Percentiles rank a stretch among this genome's conserved stretches.
Conservation (phyloP, 305 asterid species). For the Striga hermonthica region DNA sequence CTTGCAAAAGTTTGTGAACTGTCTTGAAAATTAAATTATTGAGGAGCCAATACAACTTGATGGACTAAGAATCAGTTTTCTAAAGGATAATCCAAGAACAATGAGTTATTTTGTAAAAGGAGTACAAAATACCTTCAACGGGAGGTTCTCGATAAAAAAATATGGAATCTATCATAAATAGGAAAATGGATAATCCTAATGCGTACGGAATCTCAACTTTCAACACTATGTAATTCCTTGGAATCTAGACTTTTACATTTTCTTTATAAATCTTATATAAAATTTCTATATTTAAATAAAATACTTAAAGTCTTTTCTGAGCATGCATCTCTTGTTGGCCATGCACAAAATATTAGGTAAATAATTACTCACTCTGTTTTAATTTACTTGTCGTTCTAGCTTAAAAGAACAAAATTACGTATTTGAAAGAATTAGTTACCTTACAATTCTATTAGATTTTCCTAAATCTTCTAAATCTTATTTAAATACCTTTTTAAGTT, state of each 20-base stretch:
- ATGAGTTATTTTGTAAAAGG: slow-evolving; percentile 12
- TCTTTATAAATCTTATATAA: neutral
- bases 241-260: slow-evolving; percentile 11
- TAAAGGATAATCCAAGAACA: slow-evolving; percentile 14
- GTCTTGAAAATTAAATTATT: slow-evolving; percentile 19
- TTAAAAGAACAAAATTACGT: no score
- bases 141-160: neutral
- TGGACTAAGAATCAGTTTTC: slow-evolving; percentile 20
- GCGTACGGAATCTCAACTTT: no score
- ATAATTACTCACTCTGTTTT: neutral
- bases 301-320: neutral
- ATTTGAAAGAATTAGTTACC: no score
- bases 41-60: slow-evolving; percentile 28
- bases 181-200: slow-evolving; percentile 7
- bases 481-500: no score
- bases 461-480: no score
- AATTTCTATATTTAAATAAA: neutral
- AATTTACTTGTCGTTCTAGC: no score
- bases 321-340: slow-evolving; percentile 1
- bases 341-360: neutral
- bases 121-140: slow-evolving; percentile 18
- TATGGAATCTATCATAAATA: slow-evolving; percentile 6
- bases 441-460: no score
- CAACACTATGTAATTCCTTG: neutral
- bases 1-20: slow-evolving; percentile 43